These are phyloP conservation scores for Magnolia officinalis DNA, from an alignment of 164 flowering plant species.

Conservation along the genomic window DNA sequence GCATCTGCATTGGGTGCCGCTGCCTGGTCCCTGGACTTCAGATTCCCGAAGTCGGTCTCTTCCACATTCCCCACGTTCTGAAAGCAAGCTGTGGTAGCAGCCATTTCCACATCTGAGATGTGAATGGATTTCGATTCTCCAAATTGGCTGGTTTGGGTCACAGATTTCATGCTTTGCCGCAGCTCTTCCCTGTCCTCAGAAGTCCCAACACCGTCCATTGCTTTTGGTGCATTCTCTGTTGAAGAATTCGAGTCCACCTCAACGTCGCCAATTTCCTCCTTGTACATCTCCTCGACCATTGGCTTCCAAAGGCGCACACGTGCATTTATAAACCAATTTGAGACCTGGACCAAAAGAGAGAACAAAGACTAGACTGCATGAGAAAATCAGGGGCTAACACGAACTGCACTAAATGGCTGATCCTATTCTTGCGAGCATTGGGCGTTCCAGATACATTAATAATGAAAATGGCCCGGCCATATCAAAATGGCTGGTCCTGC, in stretches of 20 bases:
- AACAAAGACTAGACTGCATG: neutral
- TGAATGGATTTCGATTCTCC: slow-evolving; percentile 36
- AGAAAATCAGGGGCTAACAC: neutral
- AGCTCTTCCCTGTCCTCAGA: slow-evolving; percentile 49
- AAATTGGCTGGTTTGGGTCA: slow-evolving; percentile 34
- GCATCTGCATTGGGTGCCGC: slow-evolving; percentile 32
- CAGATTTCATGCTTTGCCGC: slow-evolving; percentile 45
- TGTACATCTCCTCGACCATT: slow-evolving; percentile 98
- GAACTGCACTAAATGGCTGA: neutral
- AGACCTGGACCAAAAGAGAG: slow-evolving; percentile 52
- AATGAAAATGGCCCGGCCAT: too few species aligned
- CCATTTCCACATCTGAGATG: slow-evolving; percentile 41
- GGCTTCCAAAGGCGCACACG: slow-evolving; percentile 98
- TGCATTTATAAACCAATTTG: slow-evolving; percentile 97
- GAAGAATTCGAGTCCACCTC: slow-evolving; percentile 78
- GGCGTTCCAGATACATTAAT: too few species aligned
- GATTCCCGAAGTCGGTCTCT: slow-evolving; percentile 29
- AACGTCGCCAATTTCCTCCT: slow-evolving; percentile 74
- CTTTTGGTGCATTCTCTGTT: slow-evolving; percentile 46
- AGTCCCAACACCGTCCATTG: slow-evolving; percentile 29
- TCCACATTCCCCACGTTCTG: slow-evolving; percentile 26
- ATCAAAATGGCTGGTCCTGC: too few species aligned
- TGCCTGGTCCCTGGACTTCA: slow-evolving; percentile 30
- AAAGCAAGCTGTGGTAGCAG: slow-evolving; percentile 25
- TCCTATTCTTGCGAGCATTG: too few species aligned